A percentile compares a stretch with the other conserved stretches of the same genome.
These are phyloP conservation scores for Xylariales sp. DNA, from an alignment of 2,329 filamentous ascomycete species.

Conservation along the genomic window DNA sequence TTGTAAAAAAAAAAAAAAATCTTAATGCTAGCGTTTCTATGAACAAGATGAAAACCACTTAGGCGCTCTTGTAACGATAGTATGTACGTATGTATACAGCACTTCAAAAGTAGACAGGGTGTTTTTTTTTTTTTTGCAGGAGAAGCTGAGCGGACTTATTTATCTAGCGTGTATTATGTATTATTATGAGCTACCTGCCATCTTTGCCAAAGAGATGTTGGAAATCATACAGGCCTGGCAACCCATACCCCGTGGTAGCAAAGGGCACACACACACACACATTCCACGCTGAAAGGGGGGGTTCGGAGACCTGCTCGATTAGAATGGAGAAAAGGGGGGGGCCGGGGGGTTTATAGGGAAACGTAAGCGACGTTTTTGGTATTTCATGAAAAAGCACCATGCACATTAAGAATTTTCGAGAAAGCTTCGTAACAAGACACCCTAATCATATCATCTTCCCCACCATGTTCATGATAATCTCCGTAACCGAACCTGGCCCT, in stretches of 20 bases:
- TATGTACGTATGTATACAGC: not conserved
- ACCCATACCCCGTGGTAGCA: too few relatives aligned
- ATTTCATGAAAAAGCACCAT: slow-evolving; percentile 21
- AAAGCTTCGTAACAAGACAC: slow-evolving; percentile 26
- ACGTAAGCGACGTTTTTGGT: not conserved
- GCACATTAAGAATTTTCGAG: slow-evolving; percentile 25
- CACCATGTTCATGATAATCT: slow-evolving; percentile 12
- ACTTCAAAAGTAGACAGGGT: not conserved
- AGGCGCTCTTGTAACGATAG: not conserved
- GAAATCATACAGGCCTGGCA: too few relatives aligned
- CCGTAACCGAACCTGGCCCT: slow-evolving; percentile 8
- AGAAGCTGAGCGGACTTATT: not conserved
- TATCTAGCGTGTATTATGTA: not conserved
- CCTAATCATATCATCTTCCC: slow-evolving; percentile 8
- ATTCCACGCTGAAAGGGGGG: too few relatives aligned
- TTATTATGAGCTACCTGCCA: not conserved
- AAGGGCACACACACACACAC: too few relatives aligned
- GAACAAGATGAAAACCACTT: not conserved
- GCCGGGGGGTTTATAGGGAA: too few relatives aligned
- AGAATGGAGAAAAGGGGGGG: not conserved
- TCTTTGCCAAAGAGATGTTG: too few relatives aligned
- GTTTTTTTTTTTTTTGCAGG: not conserved
- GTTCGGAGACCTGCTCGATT: not conserved
- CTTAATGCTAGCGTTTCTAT: too few relatives aligned
- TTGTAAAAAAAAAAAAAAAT: not conserved